These are phyloP conservation scores for Leccinum ochraceum DNA, from an alignment of 768 basidiomycete species.

Conservation along the genomic window DNA sequence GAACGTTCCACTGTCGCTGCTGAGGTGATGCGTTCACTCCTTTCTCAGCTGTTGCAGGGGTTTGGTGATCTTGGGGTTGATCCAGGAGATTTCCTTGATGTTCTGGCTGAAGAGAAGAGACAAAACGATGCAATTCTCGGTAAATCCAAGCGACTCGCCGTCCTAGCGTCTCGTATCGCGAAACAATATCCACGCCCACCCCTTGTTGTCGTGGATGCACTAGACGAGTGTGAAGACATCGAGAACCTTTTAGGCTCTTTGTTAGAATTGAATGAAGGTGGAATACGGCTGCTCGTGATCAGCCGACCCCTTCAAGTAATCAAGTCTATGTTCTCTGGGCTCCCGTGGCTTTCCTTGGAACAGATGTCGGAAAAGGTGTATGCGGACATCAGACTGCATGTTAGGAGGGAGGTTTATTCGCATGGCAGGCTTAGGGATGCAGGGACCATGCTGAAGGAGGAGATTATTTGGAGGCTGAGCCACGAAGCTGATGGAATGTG, in stretches of 20 bases:
- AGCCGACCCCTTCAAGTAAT: constrained; percentile 9
- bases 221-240: constrained; percentile 20
- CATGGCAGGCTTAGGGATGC: constrained; percentile 4
- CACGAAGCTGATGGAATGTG: constrained; percentile 13
- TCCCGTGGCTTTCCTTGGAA: constrained; percentile 10
- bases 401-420: constrained; percentile 9
- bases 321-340: neutral
- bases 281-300: constrained; percentile 9
- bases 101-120: neutral
- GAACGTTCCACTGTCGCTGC: too few relatives aligned
- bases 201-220: constrained; percentile 11
- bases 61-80: neutral
- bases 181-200: neutral
- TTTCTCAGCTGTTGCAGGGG: neutral
- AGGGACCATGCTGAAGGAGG: neutral
- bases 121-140: neutral
- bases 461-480: neutral
- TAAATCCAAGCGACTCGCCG: neutral
- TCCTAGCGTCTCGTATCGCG: neutral
- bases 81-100: neutral
- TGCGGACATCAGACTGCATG: constrained; percentile 12
- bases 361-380: neutral
- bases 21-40: too few relatives aligned
- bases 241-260: constrained; percentile 6
- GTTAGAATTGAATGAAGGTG: neutral